Evolutionary conservation across 345 rosid genomes (phyloP).

Genomic region (Adansonia digitata): DNA sequence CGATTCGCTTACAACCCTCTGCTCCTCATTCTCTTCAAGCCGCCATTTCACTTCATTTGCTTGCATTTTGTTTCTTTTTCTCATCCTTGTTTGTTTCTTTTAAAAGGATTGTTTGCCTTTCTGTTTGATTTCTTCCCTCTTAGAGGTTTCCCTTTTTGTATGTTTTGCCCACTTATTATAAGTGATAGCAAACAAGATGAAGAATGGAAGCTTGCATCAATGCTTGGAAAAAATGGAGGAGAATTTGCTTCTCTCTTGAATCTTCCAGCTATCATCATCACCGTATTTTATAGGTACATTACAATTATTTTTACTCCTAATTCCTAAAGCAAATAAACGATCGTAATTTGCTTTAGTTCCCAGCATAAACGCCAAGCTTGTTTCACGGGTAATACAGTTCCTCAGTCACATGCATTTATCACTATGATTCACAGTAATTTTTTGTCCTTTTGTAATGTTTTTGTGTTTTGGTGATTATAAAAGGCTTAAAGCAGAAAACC

Average conservation of each 20-base stretch:
- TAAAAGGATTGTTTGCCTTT: background rate
- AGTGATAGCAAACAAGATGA: background rate
- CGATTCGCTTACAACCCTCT: background rate
- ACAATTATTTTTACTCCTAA: no score
- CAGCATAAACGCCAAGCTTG: slow-evolving; percentile 29
- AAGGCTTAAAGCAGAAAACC: background rate
- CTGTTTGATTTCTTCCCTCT: slow-evolving; percentile 3
- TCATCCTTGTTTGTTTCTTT: background rate
- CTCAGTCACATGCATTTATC: slow-evolving; percentile 25
- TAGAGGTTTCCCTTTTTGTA: background rate
- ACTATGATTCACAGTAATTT: slow-evolving; percentile 15
- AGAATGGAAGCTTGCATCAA: slow-evolving; percentile 7
- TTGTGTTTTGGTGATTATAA: slow-evolving; percentile 1
- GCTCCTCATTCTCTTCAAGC: background rate
- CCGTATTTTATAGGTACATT: slow-evolving; percentile 7
- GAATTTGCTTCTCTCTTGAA: slow-evolving; percentile 21
- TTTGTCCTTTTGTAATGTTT: slow-evolving; percentile 10
- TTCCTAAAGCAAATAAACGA: no score
- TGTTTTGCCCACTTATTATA: slow-evolving; percentile 5
- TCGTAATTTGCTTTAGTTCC: background rate
- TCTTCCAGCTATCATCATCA: background rate
- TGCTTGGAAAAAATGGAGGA: background rate
- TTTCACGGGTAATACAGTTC: slow-evolving; percentile 27
- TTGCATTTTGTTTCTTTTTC: background rate
- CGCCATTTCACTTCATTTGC: background rate